Evolutionary conservation across 352 stramenopile species (phyloP), one percentile per base, ranked within the genome.

Genomic region (Globisporangium nagaii): DNA sequence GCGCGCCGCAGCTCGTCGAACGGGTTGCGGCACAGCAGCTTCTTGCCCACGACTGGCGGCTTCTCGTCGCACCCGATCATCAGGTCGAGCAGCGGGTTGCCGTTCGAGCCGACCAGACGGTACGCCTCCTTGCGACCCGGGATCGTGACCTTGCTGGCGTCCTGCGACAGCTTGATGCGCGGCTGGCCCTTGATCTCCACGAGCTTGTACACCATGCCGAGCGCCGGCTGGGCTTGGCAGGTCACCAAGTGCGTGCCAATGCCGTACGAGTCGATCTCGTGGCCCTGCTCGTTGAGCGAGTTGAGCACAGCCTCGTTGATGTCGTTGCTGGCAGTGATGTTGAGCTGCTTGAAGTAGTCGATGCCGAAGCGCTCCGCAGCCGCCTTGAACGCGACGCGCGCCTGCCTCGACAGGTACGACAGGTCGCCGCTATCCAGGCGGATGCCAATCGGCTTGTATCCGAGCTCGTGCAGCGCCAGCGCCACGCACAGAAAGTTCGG

Each of bases 201-300:
- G 22, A 99, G 83, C 76, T 99, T 99, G 86, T 98, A 99, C 20
- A 99, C 97, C 96, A 96, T 97, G 22, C 97, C 97, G 1, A 99
- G 79, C 22, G 97, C 97, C 22, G 97, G 97, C 65, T 99, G 97
- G 17, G 86, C 87, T 71, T 99, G 96, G 69, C 97, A 99, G 7
- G 97, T 99, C 34, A 99, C 90, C 36, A 97, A 62, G 66, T 97
- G 82, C 34, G 94, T 98, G 12, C 95, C 95, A 66, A 99, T 98
- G 39, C 95, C 95, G 65, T 96, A 98, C 32, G 90, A 73, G 53
- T 98, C 96, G 54, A 98, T 98, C 41, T 94, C 89, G 69, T 99
- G 96, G 51, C 92, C 87, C 74, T 93, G 80, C 65, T 98, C 88
- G 54, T 96, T 96, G 4, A 99, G 71, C 13, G 93, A 94, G 58